These are phyloP conservation scores for Candida nemodendra DNA, from an alignment of 805 yeast species.

Conservation along the genomic window DNA sequence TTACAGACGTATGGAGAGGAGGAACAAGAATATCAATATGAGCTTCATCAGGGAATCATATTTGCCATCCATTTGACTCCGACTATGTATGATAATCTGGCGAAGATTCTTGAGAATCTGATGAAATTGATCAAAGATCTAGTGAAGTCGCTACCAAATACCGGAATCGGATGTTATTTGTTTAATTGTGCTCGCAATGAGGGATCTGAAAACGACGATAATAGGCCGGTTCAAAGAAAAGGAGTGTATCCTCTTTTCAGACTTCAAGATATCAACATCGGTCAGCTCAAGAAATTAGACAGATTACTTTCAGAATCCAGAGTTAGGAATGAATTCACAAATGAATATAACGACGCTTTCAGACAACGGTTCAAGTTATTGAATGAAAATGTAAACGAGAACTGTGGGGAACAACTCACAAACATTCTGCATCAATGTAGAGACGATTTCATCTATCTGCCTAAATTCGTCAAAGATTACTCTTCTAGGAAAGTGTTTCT, in stretches of 20 bases:
- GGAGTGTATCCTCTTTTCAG: conserved; percentile 53
- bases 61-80: conserved; percentile 62
- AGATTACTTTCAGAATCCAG: conserved; percentile 46
- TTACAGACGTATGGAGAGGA: too few species aligned
- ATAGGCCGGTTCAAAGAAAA: conserved; percentile 16
- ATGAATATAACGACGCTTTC: conserved; percentile 10
- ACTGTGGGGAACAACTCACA: conserved; percentile 35
- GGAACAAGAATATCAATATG: conserved; percentile 36
- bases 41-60: conserved; percentile 60
- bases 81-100: conserved; percentile 40
- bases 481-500: conserved; percentile 61
- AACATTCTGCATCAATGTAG: conserved; percentile 50
- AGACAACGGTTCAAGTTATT: conserved; percentile 31
- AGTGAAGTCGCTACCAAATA: conserved; percentile 60
- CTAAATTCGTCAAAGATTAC: conserved; percentile 41
- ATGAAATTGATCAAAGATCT: conserved; percentile 63
- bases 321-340: conserved; percentile 10
- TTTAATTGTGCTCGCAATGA: conserved; percentile 46
- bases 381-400: conserved; percentile 19
- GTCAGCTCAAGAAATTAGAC: conserved; percentile 55
- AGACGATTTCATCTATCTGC: conserved; percentile 49
- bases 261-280: conserved; percentile 52
- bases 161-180: conserved; percentile 74
- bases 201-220: conserved; percentile 5
- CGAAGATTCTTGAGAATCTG: conserved; percentile 50